Percentiles rank a stretch among this genome's conserved stretches.
phyloP scores from a whole-genome alignment of 2,329 filamentous ascomycete species.

The Epichloe bromicola region DNA sequence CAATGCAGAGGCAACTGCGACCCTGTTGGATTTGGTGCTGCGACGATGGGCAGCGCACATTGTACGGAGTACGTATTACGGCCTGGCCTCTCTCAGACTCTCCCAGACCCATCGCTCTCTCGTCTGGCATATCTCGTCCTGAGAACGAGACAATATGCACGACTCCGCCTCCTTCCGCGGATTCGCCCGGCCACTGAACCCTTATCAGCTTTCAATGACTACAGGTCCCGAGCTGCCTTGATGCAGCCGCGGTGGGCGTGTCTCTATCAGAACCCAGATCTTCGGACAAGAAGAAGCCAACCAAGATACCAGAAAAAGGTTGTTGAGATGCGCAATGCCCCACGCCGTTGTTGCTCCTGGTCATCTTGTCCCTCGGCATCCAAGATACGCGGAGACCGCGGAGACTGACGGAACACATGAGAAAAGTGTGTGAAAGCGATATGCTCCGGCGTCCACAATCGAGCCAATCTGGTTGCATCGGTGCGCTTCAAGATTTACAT shows the following conservation, averaged over 20 bases:
- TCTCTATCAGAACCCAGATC: not conserved
- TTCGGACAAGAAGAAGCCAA: not conserved
- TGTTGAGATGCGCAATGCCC: constrained; percentile 5
- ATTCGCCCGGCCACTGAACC: too few relatives aligned
- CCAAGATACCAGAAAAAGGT: not conserved
- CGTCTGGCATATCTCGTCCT: too few relatives aligned
- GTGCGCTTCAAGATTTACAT: too few relatives aligned
- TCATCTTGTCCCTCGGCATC: constrained; percentile 1
- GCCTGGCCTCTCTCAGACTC: not conserved
- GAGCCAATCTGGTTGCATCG: not conserved
- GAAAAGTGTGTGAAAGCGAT: not conserved
- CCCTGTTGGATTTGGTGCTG: not conserved
- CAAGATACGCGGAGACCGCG: not conserved
- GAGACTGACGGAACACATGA: not conserved
- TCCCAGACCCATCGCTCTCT: not conserved
- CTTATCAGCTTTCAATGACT: too few relatives aligned
- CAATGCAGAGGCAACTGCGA: not conserved
- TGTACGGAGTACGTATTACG: too few relatives aligned
- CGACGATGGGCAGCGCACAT: not conserved
- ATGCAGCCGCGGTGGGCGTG: not conserved
- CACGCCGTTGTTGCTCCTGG: not conserved
- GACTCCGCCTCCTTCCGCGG: too few relatives aligned
- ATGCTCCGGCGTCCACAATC: not conserved
- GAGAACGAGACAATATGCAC: too few relatives aligned
- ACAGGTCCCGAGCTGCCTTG: not conserved